Conservation (phyloP, 148 eudicot species). For the Persicaria maculosa region DNA sequence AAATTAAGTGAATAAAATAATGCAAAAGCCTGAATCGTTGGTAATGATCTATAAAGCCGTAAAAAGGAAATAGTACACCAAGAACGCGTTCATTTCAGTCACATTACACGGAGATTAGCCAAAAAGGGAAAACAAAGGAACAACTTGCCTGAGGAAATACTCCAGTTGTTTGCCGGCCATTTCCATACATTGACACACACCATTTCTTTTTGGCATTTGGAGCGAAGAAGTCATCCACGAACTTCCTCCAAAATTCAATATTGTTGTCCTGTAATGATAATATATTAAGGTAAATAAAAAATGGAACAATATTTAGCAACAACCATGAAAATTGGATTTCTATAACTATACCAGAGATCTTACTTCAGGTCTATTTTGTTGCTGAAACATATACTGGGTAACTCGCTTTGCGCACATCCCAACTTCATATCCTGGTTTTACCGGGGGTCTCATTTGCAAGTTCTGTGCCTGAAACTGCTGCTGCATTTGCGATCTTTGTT, state of each 20-base stretch:
- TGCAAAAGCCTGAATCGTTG: neutral
- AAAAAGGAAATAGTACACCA: neutral
- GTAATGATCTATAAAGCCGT: neutral
- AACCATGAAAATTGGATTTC: neutral
- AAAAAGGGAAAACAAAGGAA: neutral
- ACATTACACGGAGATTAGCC: neutral
- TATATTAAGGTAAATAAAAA: neutral
- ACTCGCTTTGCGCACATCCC: constrained; percentile 96
- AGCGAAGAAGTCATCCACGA: constrained; percentile 77
- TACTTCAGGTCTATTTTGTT: constrained; percentile 94
- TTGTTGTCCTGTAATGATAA: constrained; percentile 57
- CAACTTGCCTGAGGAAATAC: constrained; percentile 74
- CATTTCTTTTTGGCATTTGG: constrained; percentile 97
- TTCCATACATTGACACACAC: constrained; percentile 99
- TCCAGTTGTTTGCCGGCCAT: constrained; percentile 87
- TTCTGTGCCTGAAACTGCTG: constrained; percentile 62
- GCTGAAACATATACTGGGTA: constrained; percentile 96
- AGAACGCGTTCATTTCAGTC: neutral
- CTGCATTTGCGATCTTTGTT: constrained; percentile 57
- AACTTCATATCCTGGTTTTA: constrained; percentile 72
- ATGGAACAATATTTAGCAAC: neutral
- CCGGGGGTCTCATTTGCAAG: constrained; percentile 68
- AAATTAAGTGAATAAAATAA: neutral
- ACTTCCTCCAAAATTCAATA: constrained; percentile 94
- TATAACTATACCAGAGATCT: constrained; percentile 15